Base-by-base conservation (phyloP, 352 stramenopile species). In the Elongisporangium anandrum region DNA sequence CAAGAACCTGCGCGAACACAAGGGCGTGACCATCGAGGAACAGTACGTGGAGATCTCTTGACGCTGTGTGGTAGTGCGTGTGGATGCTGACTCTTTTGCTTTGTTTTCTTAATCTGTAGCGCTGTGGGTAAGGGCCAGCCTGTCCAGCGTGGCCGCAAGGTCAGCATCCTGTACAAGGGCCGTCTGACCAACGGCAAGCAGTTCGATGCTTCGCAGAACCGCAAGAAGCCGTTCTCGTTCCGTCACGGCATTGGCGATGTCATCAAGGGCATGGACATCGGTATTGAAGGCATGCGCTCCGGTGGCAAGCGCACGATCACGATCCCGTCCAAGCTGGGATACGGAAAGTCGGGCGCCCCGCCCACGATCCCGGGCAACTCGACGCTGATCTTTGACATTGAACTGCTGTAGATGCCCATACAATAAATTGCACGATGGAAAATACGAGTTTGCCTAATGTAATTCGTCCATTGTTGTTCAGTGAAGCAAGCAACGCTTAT, bases 201-300 rank as follows among this genome's bases (percentile, higher is more conserved):
- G 63, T 95, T 95, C 52, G 86, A 94, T 60, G 73, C 84, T 54
- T 68, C 65, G 50, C 72, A 87, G 69, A 93, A 87, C 73, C 86
- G 87, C 65, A 94, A 92, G 69, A 82, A 79, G 57, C 85, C 87
- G 54, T 95, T 95, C 68, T 72, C 70, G 50, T 95, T 95, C 79
- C 81, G 81, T 45, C 84, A 93, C 54, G 85, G 87, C 54, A 80
- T 92, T 23, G 87, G 87, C 45, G 79, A 97, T 55, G 94, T 98
- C 26, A 98, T 98, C 72, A 95, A 97, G 66, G 95, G 95, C 63
- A 98, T 97, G 93, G 96, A 98, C 70, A 89, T 97, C 62, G 87
- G 95, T 47, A 96, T 99, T 16, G 80, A 93, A 51, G 87, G 85
- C 61, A 95, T 95, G 84, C 82, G 83, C 29, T 59, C 85, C 1